Evolutionary conservation across 257 asterid genomes (phyloP).

Genomic region (Salvia splendens): DNA sequence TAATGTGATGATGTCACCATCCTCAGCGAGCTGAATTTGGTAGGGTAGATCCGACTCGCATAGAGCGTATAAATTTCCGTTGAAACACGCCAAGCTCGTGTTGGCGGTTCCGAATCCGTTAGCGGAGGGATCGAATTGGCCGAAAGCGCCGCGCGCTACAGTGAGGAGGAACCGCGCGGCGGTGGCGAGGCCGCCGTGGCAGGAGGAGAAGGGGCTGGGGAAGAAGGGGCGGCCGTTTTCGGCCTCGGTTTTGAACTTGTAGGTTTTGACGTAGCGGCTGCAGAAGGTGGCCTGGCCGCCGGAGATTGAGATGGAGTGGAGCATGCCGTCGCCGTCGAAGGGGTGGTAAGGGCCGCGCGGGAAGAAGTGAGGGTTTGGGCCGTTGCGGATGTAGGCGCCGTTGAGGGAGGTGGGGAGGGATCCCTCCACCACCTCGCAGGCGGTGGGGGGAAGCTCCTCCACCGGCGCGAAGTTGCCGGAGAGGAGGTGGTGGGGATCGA

Average conservation of each 20-base stretch:
- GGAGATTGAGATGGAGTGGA: neutral
- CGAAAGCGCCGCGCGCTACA: neutral
- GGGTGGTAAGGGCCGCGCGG: neutral
- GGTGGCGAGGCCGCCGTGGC: neutral
- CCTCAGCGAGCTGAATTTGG: too few relatives aligned
- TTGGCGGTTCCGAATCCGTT: neutral
- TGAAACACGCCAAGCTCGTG: neutral
- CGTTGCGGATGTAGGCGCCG: slow-evolving; percentile 21
- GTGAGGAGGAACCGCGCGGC: neutral
- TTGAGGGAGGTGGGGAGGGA: slow-evolving; percentile 1
- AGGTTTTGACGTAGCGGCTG: slow-evolving; percentile 9
- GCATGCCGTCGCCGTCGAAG: slow-evolving; percentile 28
- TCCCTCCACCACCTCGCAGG: slow-evolving; percentile 2
- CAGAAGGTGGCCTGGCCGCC: slow-evolving; percentile 3
- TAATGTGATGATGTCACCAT: too few relatives aligned
- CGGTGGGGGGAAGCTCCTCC: slow-evolving; percentile 5
- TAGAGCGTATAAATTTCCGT: neutral
- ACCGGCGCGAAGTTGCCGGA: slow-evolving; percentile 5
- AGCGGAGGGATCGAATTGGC: neutral
- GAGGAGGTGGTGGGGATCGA: neutral
- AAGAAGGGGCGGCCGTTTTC: neutral
- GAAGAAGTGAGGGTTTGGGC: slow-evolving; percentile 6
- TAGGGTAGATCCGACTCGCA: too few relatives aligned
- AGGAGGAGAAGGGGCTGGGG: neutral
- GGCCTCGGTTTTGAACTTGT: slow-evolving; percentile 1